Evolutionary conservation across 441 rosid species (phyloP), one percentile per base, ranked within the genome.

Genomic region (Erodium chrysanthum): DNA sequence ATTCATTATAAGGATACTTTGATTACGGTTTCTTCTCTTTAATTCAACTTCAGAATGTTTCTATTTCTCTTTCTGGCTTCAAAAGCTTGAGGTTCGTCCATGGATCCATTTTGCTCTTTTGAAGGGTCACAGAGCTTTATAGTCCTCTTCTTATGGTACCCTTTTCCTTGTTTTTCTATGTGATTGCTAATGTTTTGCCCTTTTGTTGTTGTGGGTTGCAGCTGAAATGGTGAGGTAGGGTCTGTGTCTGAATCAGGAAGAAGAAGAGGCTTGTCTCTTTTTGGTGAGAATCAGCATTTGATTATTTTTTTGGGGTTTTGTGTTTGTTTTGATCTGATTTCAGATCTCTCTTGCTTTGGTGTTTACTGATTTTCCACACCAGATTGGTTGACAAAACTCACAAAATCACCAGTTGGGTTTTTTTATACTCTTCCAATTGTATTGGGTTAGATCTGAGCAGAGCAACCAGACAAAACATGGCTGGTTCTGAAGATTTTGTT

Each of bases 301-400:
- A 54, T 18, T 20, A 20, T 54, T 54, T 20, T 18, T 18, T 18
- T 18, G 60, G 60, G 60, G 60, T 18, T 54, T 18, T 54, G 11
- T 20, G 60, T 54, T 54, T 54, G 60, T 54, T 54, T 54, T 54
- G 60, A 54, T 54, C 60, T 54, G 60, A 54, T 20, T 54, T 54
- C 23, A 54, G 25, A 54, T 54, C 60, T 54, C 60, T 54, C 35
- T 31, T 54, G 11, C 2, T 54, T 54, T 54, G 60, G 60, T 54
- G 18, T 54, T 8, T 54, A 54, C 25, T 54, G 60, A 21, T 40
- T 54, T 54, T 54, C 60, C 21, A 21, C 23, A 54, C 60, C 0
- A 54, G 60, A 54, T 20, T 54, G 60, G 60, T 25, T 54, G 25
- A 6, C 1, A 40, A 40, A 40, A 2, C 48, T 40, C 14, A 12